Base-by-base conservation (phyloP, 306 rosid species). In the Cicer chorassanicum region DNA sequence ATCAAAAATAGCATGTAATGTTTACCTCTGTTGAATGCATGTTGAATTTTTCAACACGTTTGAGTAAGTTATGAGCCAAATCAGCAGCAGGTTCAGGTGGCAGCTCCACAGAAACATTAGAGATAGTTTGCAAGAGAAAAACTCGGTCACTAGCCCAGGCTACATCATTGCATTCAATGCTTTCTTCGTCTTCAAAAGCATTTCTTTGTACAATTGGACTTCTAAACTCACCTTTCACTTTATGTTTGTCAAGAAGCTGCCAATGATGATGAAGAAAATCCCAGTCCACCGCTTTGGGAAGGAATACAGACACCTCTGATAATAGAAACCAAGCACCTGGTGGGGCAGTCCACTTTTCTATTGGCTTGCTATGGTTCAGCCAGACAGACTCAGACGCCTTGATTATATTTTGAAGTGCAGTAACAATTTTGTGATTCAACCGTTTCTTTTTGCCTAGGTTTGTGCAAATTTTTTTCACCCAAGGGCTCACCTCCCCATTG, bases 21-120 rank as follows among this genome's bases (percentile, higher is more conserved):
- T 72, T 76, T 87, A 93, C 98, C 98, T 93, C 98, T 1, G 92
- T 93, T 10, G 90, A 84, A 82, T 93, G 97, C 97, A 93, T 91
- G 67, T 86, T 89, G 88, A 93, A 91, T 57, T 79, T 77, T 81
- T 88, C 80, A 78, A 93, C 82, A 68, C 94, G 80, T 83, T 75
- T 77, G 80, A 91, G 89, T 89, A 93, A 83, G 80, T 85, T 88
- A 60, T 84, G 89, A 75, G 91, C 97, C 80, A 91, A 85, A 14
- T 91, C 90, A 65, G 94, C 98, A 1, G 97, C 97, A 54, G 89
- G 88, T 76, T 89, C 94, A 48, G 80, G 9, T 65, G 94, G 96
- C 65, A 93, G 84, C 89, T 86, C 96, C 72, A 90, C 73, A 44
- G 98, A 88, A 72, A 93, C 97, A 86, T 90, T 89, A 63, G 98